Percentiles rank a stretch among this genome's conserved stretches.
Evolutionary conservation across 352 stramenopile genomes (phyloP).

Genomic region (Phytophthora melonis): DNA sequence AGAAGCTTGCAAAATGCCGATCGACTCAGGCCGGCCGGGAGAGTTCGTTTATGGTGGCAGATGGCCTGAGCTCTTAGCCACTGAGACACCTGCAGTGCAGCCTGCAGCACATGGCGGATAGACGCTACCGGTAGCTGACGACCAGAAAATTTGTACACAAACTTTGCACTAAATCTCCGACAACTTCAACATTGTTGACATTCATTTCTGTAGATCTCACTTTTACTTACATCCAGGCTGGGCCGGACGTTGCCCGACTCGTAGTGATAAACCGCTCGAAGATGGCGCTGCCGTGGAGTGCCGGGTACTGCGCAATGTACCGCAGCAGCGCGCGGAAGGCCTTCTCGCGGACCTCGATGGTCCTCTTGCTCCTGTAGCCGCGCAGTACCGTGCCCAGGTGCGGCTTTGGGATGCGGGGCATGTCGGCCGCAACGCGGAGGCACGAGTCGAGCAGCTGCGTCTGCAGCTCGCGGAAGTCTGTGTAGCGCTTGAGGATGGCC

Average conservation of each 20-base stretch:
- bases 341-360: conserved; percentile 51
- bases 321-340: conserved; percentile 51
- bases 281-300: conserved; percentile 45
- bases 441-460: conserved; percentile 39
- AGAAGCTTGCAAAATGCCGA: conserved; percentile 12
- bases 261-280: conserved; percentile 56
- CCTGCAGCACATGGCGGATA: conserved; percentile 21
- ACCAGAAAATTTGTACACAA: conserved; percentile 33
- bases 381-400: conserved; percentile 46
- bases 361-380: conserved; percentile 46
- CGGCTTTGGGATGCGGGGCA: conserved; percentile 46
- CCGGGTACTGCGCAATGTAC: conserved; percentile 47
- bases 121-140: background rate
- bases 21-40: conserved; percentile 7
- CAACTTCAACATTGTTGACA: conserved; percentile 3
- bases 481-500: conserved; percentile 54
- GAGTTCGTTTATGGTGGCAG: conserved; percentile 27
- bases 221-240: conserved; percentile 17
- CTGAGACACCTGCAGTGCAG: conserved; percentile 1
- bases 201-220: background rate
- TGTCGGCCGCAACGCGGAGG: conserved; percentile 20
- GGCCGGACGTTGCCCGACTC: conserved; percentile 13
- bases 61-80: background rate
- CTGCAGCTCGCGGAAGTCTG: conserved; percentile 57
- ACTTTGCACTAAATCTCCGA: background rate